These are phyloP conservation scores for Phytophthora litchii DNA, from an alignment of 352 stramenopile genomes.

Conservation along the genomic window DNA sequence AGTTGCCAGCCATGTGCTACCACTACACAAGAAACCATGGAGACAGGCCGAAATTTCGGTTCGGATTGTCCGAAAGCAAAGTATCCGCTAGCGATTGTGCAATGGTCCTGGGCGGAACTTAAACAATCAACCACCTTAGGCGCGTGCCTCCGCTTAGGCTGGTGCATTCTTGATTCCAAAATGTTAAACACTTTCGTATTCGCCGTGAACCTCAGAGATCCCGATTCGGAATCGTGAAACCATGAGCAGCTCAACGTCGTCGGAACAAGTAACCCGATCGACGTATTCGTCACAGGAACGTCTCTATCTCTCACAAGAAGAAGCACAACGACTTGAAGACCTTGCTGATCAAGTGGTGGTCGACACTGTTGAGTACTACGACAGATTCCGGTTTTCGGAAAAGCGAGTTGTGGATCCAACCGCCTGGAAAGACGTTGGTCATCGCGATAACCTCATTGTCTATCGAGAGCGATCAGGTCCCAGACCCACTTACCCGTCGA, in stretches of 20 bases:
- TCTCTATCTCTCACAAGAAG: constrained; percentile 30
- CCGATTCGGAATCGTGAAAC: neutral
- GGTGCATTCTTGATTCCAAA: neutral
- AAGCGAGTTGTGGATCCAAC: constrained; percentile 36
- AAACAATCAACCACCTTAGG: constrained; percentile 20
- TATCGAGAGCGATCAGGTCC: constrained; percentile 43
- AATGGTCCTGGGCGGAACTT: constrained; percentile 1
- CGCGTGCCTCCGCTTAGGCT: constrained; percentile 7
- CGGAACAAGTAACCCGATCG: constrained; percentile 15
- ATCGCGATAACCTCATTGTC: constrained; percentile 52
- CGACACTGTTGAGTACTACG: constrained; percentile 48
- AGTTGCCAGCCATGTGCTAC: no score
- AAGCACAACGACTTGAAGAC: constrained; percentile 28
- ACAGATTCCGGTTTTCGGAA: constrained; percentile 43
- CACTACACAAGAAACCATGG: neutral
- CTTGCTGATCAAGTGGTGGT: constrained; percentile 42
- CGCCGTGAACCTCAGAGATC: neutral
- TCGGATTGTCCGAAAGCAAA: constrained; percentile 21
- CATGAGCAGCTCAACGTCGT: constrained; percentile 37
- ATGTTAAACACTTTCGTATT: constrained; percentile 25
- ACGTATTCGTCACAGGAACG: constrained; percentile 18
- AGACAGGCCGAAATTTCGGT: constrained; percentile 20
- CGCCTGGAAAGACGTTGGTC: constrained; percentile 52
- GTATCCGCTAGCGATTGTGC: constrained; percentile 11
- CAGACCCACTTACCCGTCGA: constrained; percentile 40